phyloP scores from a whole-genome alignment of 2,329 filamentous ascomycete genomes.

The Trichothecium sympodiale region DNA sequence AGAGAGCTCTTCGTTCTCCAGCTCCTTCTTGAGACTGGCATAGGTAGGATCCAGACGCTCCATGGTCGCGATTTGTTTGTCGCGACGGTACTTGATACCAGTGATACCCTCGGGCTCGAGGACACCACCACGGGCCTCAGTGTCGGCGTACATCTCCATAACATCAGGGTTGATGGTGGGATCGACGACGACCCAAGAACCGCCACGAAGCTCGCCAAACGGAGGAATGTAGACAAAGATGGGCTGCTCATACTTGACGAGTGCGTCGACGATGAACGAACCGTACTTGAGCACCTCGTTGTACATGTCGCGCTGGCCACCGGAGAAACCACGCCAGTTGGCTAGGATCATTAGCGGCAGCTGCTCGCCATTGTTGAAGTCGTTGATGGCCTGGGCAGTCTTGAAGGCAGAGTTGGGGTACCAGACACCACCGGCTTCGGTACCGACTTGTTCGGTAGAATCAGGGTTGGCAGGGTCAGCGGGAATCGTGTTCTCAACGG shows the following conservation, averaged over 20 bases:
- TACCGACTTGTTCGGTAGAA: slow-evolving; percentile 89
- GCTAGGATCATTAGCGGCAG: slow-evolving; percentile 97
- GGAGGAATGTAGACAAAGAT: slow-evolving; percentile 99
- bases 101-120: slow-evolving; percentile 97
- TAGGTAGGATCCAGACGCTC: slow-evolving; percentile 81
- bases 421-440: slow-evolving; percentile 97
- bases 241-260: slow-evolving; percentile 97
- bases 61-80: slow-evolving; percentile 97
- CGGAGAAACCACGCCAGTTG: slow-evolving; percentile 99
- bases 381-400: slow-evolving; percentile 95
- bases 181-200: slow-evolving; percentile 98
- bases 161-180: slow-evolving; percentile 92
- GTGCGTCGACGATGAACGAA: slow-evolving; percentile 95
- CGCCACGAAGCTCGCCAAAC: slow-evolving; percentile 91
- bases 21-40: slow-evolving; percentile 69
- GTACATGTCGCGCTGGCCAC: slow-evolving; percentile 99
- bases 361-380: slow-evolving; percentile 99
- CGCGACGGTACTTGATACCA: slow-evolving; percentile 95
- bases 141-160: slow-evolving; percentile 99
- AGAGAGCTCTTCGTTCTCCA: slow-evolving; percentile 49
- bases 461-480: slow-evolving; percentile 97
- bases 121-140: slow-evolving; percentile 89
- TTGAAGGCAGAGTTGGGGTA: slow-evolving; percentile 99
- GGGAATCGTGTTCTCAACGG: slow-evolving; percentile 92
- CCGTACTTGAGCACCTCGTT: slow-evolving; percentile 99